Conservation (phyloP, 257 asterid species). For the Solanum dulcamara region DNA sequence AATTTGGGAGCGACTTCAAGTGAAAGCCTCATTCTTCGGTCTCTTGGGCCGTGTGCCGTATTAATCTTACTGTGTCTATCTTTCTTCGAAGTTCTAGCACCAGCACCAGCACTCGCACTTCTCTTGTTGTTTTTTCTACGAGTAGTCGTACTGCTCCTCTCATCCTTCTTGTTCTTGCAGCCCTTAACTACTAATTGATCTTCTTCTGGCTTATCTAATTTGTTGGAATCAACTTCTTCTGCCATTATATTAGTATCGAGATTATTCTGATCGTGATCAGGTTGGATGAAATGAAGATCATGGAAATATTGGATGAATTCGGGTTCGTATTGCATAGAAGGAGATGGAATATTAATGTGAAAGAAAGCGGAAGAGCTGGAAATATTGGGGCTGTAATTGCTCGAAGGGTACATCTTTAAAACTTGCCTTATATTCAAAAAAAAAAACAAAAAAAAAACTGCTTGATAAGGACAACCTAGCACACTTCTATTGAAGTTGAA, state of each 20-base stretch:
- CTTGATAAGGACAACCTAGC: neutral
- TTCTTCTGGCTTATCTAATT: neutral
- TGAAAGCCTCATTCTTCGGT: conserved; percentile 66
- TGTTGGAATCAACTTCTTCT: neutral
- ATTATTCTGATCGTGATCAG: neutral
- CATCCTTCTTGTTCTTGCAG: neutral
- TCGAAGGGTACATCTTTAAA: conserved; percentile 21
- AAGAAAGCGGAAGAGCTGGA: neutral
- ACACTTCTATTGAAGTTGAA: neutral
- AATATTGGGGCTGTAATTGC: conserved; percentile 7
- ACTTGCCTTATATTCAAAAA: neutral
- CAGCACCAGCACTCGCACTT: neutral
- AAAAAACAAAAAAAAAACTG: neutral
- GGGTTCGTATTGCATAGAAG: conserved; percentile 20
- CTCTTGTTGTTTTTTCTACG: neutral
- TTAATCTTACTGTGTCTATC: conserved; percentile 74
- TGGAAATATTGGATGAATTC: conserved; percentile 22
- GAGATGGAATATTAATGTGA: conserved; percentile 23
- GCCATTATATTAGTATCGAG: neutral
- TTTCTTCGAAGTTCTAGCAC: conserved; percentile 17
- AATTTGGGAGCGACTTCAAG: conserved; percentile 45
- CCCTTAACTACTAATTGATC: neutral
- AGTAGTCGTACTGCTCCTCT: neutral
- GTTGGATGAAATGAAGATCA: conserved; percentile 8
- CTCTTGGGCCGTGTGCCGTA: conserved; percentile 66